Conservation (phyloP, 805 yeast genomes). For the Saccharomycopsis microspora region DNA sequence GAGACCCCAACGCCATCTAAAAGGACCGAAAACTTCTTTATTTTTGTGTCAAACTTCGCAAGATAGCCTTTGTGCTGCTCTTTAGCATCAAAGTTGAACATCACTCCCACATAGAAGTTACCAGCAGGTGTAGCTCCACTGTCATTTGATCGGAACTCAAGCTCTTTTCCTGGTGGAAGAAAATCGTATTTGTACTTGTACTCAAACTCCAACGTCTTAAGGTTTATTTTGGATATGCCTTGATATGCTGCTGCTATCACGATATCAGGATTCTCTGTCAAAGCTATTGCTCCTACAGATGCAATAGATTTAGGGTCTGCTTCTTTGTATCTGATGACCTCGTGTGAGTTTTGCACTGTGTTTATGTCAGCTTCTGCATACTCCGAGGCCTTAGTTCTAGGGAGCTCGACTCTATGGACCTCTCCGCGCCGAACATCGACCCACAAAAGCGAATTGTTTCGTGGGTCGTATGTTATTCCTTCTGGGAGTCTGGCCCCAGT, state of each 20-base stretch:
- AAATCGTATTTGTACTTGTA: constrained; percentile 29
- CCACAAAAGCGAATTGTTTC: constrained; percentile 37
- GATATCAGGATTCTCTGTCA: constrained; percentile 41
- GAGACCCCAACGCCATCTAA: constrained; percentile 41
- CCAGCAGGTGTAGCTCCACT: constrained; percentile 75
- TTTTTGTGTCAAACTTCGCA: constrained; percentile 28
- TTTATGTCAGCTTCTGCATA: constrained; percentile 10
- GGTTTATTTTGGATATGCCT: constrained; percentile 51
- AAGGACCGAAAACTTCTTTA: constrained; percentile 22
- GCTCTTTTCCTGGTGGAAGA: constrained; percentile 20
- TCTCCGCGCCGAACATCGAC: constrained; percentile 34
- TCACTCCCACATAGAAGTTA: constrained; percentile 69
- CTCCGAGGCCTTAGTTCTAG: constrained; percentile 8
- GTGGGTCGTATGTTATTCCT: constrained; percentile 42
- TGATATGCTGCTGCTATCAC: constrained; percentile 47
- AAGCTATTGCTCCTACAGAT: constrained; percentile 57
- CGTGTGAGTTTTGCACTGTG: constrained; percentile 12
- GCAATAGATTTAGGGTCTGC: constrained; percentile 1
- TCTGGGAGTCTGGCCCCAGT: constrained; percentile 36
- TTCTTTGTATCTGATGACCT: constrained; percentile 11
- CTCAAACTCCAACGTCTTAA: constrained; percentile 28
- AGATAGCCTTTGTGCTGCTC: constrained; percentile 45
- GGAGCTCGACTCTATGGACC: constrained; percentile 26
- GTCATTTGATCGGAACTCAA: constrained; percentile 59
- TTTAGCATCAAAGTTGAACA: constrained; percentile 31